Base-by-base conservation (phyloP, 2,329 filamentous ascomycete genomes). In the Samsoniella hepiali region DNA sequence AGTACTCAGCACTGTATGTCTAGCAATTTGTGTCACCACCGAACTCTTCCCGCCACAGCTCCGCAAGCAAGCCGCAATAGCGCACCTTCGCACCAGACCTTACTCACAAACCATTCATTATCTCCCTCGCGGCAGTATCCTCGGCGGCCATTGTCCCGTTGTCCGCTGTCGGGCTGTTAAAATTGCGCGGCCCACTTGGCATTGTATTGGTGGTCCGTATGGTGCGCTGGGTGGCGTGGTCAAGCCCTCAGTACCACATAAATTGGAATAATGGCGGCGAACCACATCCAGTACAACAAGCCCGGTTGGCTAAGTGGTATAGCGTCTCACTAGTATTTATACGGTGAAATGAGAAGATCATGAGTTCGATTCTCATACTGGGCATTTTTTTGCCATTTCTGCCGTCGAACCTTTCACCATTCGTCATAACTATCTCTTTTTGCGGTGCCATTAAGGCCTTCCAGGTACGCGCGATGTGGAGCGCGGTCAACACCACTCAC, bases 251-350 rank as follows among this genome's bases (percentile, higher is more conserved):
- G 50, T 1, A 27, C 58, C 58, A 44, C 50, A 61, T 61, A 61
- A 55, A 5, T 1, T n/a, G 5, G n/a, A 61, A 61, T 61, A 61
- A 47, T n/a, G n/a, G 31, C n/a, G 49, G 40, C 38, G 38, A 45
- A 34, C 34, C 15, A 36, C 50, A 61, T 53, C 58, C n/a, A 62
- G 5, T 32, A 32, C 9, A 49, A 51, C 38, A 63, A 67, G 69
- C 69, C 69, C 66, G 67, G 66, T 70, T 71, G 68, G 69, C 70
- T 71, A 67, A 71, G 70, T 71, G 70, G 70, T 71, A 71, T 67
- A 71, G 70, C 70, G 70, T 69, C 65, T 71, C 70, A 71, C 70
- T 71, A 71, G 70, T 71, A 71, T 54, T 63, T 27, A 61, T 59
- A 58, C 49, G 27, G 62, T 63, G 62, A 58, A 53, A 71, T 71